Conservation (phyloP, 768 basidiomycete species). For the Suillus subaureus region DNA sequence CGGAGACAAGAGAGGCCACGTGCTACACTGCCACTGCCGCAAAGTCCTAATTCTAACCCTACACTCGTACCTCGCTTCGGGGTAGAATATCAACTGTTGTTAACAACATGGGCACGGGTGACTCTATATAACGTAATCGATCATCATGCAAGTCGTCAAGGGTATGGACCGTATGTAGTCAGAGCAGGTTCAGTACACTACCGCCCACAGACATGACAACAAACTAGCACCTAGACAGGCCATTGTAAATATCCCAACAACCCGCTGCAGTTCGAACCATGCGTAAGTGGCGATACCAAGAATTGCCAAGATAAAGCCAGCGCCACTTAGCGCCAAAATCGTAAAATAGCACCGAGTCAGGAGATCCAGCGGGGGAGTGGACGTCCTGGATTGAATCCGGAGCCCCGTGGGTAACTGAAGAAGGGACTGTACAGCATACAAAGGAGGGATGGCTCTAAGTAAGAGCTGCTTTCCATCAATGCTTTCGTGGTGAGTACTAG, state of each 20-base stretch:
- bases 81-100: too few relatives aligned
- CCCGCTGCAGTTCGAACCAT: constrained; percentile 25
- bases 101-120: neutral
- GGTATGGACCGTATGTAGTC: too few relatives aligned
- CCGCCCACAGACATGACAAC: constrained; percentile 27
- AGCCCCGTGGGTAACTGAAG: neutral
- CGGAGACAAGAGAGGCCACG: too few relatives aligned
- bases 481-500: too few relatives aligned
- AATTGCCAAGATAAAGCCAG: constrained; percentile 28
- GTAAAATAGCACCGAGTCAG: constrained; percentile 29
- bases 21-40: too few relatives aligned
- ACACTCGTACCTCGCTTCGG: too few relatives aligned
- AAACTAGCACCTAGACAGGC: constrained; percentile 25
- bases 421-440: neutral
- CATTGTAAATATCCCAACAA: constrained; percentile 31
- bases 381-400: neutral
- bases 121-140: too few relatives aligned
- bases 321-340: constrained; percentile 23
- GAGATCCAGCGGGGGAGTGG: constrained; percentile 20
- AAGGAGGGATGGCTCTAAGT: neutral
- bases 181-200: constrained; percentile 11
- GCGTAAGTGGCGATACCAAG: constrained; percentile 28
- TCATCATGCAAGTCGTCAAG: too few relatives aligned
- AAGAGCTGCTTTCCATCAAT: neutral
- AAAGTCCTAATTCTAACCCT: too few relatives aligned